These are phyloP conservation scores for Cladophialophora chaetospira DNA, from an alignment of 2,329 filamentous ascomycete species.

Conservation along the genomic window DNA sequence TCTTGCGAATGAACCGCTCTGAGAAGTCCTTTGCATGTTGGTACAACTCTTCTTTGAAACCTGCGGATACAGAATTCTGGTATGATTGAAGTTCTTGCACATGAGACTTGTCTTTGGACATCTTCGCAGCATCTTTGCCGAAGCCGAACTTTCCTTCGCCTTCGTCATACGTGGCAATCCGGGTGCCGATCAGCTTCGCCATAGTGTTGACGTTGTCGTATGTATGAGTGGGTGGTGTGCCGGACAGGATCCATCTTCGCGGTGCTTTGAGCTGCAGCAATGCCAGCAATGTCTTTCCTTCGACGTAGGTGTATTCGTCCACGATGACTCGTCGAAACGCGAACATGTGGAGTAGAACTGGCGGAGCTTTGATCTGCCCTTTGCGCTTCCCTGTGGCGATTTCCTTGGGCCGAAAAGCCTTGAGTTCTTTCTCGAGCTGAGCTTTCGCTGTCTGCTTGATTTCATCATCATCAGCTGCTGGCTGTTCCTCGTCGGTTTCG, in stretches of 20 bases:
- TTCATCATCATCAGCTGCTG: neutral
- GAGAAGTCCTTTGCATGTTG: constrained; percentile 25
- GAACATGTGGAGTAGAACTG: constrained; percentile 60
- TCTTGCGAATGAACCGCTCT: constrained; percentile 23
- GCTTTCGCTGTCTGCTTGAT: constrained; percentile 26
- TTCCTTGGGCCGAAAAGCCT: too few relatives aligned
- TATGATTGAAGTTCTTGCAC: constrained; percentile 61
- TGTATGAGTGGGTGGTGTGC: constrained; percentile 60
- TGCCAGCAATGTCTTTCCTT: constrained; percentile 44
- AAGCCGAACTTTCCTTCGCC: constrained; percentile 47
- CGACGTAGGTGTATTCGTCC: constrained; percentile 65
- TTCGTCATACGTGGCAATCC: constrained; percentile 51
- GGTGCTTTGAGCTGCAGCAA: constrained; percentile 52
- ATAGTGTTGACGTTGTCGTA: constrained; percentile 63
- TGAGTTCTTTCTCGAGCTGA: too few relatives aligned
- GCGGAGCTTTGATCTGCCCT: constrained; percentile 32
- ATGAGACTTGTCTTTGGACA: constrained; percentile 48
- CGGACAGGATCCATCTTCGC: constrained; percentile 64
- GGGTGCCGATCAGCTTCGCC: constrained; percentile 57
- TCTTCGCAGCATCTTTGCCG: constrained; percentile 45
- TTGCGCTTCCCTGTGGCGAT: too few relatives aligned
- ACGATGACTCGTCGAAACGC: constrained; percentile 62
- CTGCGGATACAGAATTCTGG: constrained; percentile 50
- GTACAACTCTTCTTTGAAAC: constrained; percentile 20
- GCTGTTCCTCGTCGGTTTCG: neutral